phyloP scores from a whole-genome alignment of 164 flowering plant genomes.

The Magnolia officinalis region DNA sequence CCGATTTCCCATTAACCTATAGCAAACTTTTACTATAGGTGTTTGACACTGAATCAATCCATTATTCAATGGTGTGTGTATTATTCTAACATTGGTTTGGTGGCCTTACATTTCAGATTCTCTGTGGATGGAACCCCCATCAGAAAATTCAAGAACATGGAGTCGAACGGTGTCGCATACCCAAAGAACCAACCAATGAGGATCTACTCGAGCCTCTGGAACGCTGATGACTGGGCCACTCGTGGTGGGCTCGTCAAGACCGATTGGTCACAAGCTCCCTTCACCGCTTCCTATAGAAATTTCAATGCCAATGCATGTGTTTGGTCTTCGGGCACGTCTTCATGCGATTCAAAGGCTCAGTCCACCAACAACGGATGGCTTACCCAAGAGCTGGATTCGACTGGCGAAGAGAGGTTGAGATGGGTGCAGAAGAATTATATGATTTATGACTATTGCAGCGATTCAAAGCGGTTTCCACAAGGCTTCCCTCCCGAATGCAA shows the following conservation, averaged over 20 bases:
- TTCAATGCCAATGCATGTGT: neutral
- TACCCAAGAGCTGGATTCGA: neutral
- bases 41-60: neutral
- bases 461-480: slow-evolving; percentile 5
- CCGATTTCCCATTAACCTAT: neutral
- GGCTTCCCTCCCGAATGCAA: slow-evolving; percentile 4
- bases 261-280: slow-evolving; percentile 5
- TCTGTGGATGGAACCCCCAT: slow-evolving; percentile 3
- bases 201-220: slow-evolving; percentile 5
- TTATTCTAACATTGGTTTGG: neutral
- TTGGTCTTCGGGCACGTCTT: neutral
- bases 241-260: slow-evolving; percentile 8
- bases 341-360: neutral
- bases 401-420: neutral
- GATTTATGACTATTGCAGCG: slow-evolving; percentile 5
- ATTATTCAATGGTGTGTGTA: neutral
- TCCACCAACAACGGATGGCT: neutral
- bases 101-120: neutral
- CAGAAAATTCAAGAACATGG: slow-evolving; percentile 4
- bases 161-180: neutral
- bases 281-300: slow-evolving; percentile 2
- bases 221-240: slow-evolving; percentile 11
- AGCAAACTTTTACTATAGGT: neutral
- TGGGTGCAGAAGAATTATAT: slow-evolving; percentile 8
- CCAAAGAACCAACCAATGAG: slow-evolving; percentile 10